Evolutionary conservation across 139 green algal genomes (phyloP), one percentile per base, ranked within the genome.

Genomic region (Tetraselmis striata): DNA sequence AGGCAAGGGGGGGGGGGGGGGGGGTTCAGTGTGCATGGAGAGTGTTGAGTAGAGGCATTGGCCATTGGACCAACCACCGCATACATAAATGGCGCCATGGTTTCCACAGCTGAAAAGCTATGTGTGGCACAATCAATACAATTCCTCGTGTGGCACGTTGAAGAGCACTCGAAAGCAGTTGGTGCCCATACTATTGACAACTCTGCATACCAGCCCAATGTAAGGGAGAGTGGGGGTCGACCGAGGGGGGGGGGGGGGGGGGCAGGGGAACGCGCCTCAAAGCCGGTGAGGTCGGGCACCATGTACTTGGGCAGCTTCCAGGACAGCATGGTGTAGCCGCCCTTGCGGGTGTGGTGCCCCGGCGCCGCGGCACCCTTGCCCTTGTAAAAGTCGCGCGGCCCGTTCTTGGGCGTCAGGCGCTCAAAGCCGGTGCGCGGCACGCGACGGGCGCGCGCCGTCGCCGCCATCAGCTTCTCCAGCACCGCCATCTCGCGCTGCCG

Each of bases 301-400:
- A 88, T 29, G 28, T 85, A 90, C 29, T 85, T 28, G 25, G 85
- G 86, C 76, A 83, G 59, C 76, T 81, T 83, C 23, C 45, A 25
- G 0, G 78, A 31, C 74, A 45, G 2, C 27, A 87, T 67, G 11
- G 59, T 76, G 80, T 89, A 90, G n/a, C 58, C 80, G 25, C 89
- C 89, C 86, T 93, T 92, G 22, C 59, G 77, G n/a, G 89, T 92
- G 75, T 93, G 86, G 1, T 75, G 75, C 2, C 89, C 89, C 26
- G 84, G 85, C 1, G 83, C 25, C 2, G 31, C 25, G 0, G 59
- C 79, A 1, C 89, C 89, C 80, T 90, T 92, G 2, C 89, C 89
- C 85, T 93, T 93, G 79, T 93, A 93, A 81, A 87, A 93, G 30
- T 74, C 59, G 24, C 81, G 78, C 1, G 78, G 78, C 1, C 81